Percentiles rank a stretch among this genome's conserved stretches.
phyloP scores from a whole-genome alignment of 768 basidiomycete genomes.

The Agaricus sinodeliciosus region DNA sequence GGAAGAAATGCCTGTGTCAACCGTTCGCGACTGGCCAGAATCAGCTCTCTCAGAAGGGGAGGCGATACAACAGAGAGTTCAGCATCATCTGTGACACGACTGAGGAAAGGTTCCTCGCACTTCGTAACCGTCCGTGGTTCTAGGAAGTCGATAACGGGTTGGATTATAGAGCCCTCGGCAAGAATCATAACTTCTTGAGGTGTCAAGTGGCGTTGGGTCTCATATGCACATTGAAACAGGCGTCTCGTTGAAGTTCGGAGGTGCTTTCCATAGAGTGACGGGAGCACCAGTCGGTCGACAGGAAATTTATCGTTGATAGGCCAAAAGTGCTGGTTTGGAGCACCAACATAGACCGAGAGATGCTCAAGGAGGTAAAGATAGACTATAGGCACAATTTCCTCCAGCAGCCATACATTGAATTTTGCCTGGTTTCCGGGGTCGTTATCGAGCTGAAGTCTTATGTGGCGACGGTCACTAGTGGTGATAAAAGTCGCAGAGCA shows the following conservation, averaged over 20 bases:
- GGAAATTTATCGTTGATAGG: not conserved
- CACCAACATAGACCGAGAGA: not conserved
- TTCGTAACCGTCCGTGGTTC: not conserved
- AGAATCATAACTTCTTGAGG: slow-evolving; percentile 3
- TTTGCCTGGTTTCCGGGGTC: slow-evolving; percentile 20
- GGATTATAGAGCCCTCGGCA: not conserved
- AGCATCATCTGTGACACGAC: slow-evolving; percentile 5
- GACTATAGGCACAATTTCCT: slow-evolving; percentile 26
- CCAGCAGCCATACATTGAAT: slow-evolving; percentile 38
- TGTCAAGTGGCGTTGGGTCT: not conserved
- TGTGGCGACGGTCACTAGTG: slow-evolving; percentile 37
- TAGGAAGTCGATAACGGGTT: not conserved
- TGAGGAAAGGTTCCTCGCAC: slow-evolving; percentile 5
- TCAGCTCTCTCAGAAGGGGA: not conserved
- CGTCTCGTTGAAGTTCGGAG: not conserved
- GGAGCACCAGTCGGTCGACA: not conserved
- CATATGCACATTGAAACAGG: slow-evolving; percentile 3
- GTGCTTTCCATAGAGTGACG: slow-evolving; percentile 2
- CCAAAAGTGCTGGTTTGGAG: slow-evolving; percentile 8
- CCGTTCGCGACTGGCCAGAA: not conserved
- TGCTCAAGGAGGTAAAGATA: slow-evolving; percentile 34
- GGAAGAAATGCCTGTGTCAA: not conserved
- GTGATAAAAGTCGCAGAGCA: slow-evolving; percentile 40
- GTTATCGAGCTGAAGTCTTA: slow-evolving; percentile 27
- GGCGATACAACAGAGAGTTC: not conserved